Base-by-base conservation (phyloP, 2,329 filamentous ascomycete species). In the Trichoderma aggressivum region DNA sequence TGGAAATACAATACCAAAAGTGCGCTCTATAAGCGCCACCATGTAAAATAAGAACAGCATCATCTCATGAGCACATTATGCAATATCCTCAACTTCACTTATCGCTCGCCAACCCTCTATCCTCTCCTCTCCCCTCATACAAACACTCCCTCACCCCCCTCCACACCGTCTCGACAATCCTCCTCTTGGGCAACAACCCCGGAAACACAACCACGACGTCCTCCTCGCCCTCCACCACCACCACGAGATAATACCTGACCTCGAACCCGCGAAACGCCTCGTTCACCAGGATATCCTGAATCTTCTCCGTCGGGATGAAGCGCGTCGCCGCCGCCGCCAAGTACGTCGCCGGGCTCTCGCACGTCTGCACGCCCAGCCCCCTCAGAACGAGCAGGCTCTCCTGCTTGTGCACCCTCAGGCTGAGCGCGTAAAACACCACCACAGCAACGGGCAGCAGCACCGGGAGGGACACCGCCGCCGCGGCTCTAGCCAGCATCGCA, bases 171-270 rank as follows among this genome's bases (percentile, higher is more conserved):
- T 98, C 94, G 32, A 98, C 85, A 70, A 97, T 91, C 62, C 84
- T 86, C 70, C 92, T 84, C 71, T 89, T 83, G 0, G 96, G 96
- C 73, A 98, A 79, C 74, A 97, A 81, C 70, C 87, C 87, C 3
- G 95, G 95, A 79, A 99, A 99, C 3, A 98, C 94, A n/a, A 99
- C 95, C 0, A 98, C 92, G 5, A 97, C 88, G 74, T 96, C 91
- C 68, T 91, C 88, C 81, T 98, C 95, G 2, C 91, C 94, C 75
- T 97, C 92, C 21, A 98, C 94, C 67, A 98, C 91, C 34, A 98
- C 92, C 5, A 93, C 89, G 10, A 99, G 84, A 78, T 97, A 98
- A 78, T 95, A 97, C 53, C 91, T 85, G 43, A 98, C 94, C 82
- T 94, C 93, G 77, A 98, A 97, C 0, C 94, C 94, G 71, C 89